phyloP scores from a whole-genome alignment of 140 eudicot species.

The Senecio squalidus region DNA sequence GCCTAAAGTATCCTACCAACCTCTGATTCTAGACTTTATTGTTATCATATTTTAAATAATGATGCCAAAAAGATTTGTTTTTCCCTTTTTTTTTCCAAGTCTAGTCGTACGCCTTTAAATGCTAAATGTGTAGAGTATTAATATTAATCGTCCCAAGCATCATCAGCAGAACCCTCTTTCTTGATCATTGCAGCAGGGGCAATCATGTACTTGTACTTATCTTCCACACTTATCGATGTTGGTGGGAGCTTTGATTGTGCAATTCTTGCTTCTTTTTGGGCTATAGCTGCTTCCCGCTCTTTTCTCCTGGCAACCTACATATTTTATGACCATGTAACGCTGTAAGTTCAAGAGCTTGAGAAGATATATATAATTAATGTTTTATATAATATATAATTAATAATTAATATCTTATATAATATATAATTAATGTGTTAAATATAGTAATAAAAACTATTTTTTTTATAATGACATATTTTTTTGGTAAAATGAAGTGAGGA shows the following conservation, averaged over 20 bases:
- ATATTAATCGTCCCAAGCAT: constrained; percentile 74
- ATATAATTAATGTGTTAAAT: not conserved
- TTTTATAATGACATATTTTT: too few species aligned
- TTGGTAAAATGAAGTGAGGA: too few species aligned
- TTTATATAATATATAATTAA: too few species aligned
- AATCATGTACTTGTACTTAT: constrained; percentile 85
- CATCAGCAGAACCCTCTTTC: constrained; percentile 84
- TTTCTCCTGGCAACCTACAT: constrained; percentile 71
- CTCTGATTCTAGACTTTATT: constrained; percentile 22
- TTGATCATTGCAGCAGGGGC: constrained; percentile 43
- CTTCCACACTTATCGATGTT: constrained; percentile 61
- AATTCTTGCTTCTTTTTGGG: constrained; percentile 59
- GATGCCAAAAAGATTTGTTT: constrained; percentile 15
- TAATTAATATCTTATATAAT: too few species aligned
- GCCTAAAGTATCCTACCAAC: constrained; percentile 29
- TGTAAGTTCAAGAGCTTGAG: too few species aligned
- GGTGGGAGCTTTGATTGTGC: constrained; percentile 47
- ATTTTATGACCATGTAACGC: not conserved
- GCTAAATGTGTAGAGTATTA: not conserved
- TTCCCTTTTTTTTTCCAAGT: not conserved
- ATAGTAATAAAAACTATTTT: not conserved
- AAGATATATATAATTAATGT: too few species aligned
- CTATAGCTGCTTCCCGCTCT: constrained; percentile 69
- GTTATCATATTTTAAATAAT: constrained; percentile 14
- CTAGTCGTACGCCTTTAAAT: constrained; percentile 9